Base-by-base conservation (phyloP, 805 yeast genomes). In the Candida manassasensis region DNA sequence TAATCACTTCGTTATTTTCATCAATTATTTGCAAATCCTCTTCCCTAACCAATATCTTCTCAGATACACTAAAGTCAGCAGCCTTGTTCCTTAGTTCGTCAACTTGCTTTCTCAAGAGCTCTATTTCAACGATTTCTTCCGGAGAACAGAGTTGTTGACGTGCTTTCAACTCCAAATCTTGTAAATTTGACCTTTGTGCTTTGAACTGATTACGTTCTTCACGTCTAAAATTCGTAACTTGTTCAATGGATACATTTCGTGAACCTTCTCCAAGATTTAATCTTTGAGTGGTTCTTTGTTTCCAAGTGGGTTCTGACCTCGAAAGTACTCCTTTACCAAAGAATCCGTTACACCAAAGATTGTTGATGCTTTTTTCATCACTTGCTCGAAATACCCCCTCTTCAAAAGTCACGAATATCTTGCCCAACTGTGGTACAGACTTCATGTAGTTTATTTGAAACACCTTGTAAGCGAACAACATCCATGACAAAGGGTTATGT, bases 281-380 rank as follows among this genome's bases (percentile, higher is more conserved):
- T 27, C 86, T 57, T 31, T 79, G 66, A 24, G 37, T 58, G 1
- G 86, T 77, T 36, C 97, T 68, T n/a, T 64, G 67, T 29, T 53
- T 58, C 97, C 97, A 93, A 0, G 96, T 77, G 0, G 98, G 96
- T 52, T 93, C 97, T 38, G 95, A 83, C 43, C 98, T 68, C 22
- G 96, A 84, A 29, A 88, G 62, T 2, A 76, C 74, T 2, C 97
- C 98, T 51, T 90, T 93, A 5, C 98, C 98, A 53, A 87, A 93
- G 52, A 88, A 93, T 1, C 98, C 98, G 46, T 72, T 72, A 12
- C 67, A 59, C 97, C 97, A 93, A 2, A 93, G 60, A 26, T 58
- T 57, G 14, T 49, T 45, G 77, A 81, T 80, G 21, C 71, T 78
- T 0, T 50, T 43, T 1, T 56, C 57, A 29, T 67, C 64, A 2